These are phyloP conservation scores for Carallia brachiata DNA, from an alignment of 345 rosid species.

Conservation along the genomic window DNA sequence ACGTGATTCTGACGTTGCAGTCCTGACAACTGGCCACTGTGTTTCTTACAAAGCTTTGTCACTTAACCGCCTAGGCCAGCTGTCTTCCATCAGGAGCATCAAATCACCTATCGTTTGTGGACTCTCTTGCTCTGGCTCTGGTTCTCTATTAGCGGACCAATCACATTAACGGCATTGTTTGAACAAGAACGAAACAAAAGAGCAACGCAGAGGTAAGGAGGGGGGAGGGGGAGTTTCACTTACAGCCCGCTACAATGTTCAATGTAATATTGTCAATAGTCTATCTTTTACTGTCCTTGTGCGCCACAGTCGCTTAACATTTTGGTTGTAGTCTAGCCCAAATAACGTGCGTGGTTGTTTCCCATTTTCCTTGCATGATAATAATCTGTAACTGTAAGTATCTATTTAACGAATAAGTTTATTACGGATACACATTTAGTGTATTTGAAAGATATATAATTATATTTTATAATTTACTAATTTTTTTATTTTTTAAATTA, in stretches of 20 bases:
- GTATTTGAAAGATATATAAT: too few species aligned
- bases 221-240: neutral
- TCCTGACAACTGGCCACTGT: slow-evolving; percentile 40
- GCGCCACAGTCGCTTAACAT: neutral
- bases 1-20: slow-evolving; percentile 68
- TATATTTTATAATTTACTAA: too few species aligned
- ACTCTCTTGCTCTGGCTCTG: neutral
- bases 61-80: slow-evolving; percentile 21
- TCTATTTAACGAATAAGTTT: too few species aligned
- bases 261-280: slow-evolving; percentile 16
- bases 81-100: slow-evolving; percentile 17
- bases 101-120: neutral
- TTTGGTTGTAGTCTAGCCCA: too few species aligned
- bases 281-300: slow-evolving; percentile 16
- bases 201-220: too few species aligned
- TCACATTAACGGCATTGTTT: too few species aligned
- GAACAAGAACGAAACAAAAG: neutral
- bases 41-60: slow-evolving; percentile 34
- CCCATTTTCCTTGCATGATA: too few species aligned
- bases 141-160: neutral
- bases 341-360: too few species aligned
- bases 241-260: slow-evolving; percentile 21
- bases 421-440: too few species aligned
- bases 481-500: too few species aligned
- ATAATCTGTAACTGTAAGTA: too few species aligned